These are phyloP conservation scores for Termitomyces titanicus DNA, from an alignment of 768 basidiomycete species.

Conservation along the genomic window DNA sequence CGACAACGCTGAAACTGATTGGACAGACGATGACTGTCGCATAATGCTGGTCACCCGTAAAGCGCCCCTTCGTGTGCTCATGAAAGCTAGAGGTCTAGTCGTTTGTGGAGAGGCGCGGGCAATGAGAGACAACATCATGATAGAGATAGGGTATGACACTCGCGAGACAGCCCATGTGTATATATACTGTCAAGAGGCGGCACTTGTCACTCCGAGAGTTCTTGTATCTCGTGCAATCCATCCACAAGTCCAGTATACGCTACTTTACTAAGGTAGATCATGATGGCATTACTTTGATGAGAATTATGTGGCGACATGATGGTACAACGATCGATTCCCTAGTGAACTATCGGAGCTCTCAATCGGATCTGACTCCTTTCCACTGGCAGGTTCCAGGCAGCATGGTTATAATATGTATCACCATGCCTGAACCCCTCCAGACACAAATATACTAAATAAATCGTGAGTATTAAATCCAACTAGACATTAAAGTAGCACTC, in stretches of 20 bases:
- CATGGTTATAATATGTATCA: conserved; percentile 19
- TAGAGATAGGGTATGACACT: too few relatives aligned
- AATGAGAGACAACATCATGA: too few relatives aligned
- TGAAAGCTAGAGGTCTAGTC: too few relatives aligned
- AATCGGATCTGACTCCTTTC: not conserved
- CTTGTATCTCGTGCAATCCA: too few relatives aligned
- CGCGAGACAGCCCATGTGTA: too few relatives aligned
- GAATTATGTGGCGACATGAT: not conserved
- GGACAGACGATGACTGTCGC: conserved; percentile 19
- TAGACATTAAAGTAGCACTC: conserved; percentile 16
- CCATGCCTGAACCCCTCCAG: conserved; percentile 62
- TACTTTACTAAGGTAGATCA: too few relatives aligned
- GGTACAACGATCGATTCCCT: not conserved
- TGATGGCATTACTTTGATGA: not conserved
- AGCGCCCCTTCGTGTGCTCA: not conserved
- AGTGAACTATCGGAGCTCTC: not conserved
- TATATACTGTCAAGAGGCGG: too few relatives aligned
- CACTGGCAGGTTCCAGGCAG: too few relatives aligned
- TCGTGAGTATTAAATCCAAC: not conserved
- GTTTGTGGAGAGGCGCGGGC: too few relatives aligned
- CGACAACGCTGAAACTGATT: conserved; percentile 49
- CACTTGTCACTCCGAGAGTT: too few relatives aligned
- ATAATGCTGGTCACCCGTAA: not conserved
- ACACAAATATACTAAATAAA: conserved; percentile 49
- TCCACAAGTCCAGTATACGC: too few relatives aligned